phyloP scores from a whole-genome alignment of 345 rosid genomes.

The Hypericum androsaemum region DNA sequence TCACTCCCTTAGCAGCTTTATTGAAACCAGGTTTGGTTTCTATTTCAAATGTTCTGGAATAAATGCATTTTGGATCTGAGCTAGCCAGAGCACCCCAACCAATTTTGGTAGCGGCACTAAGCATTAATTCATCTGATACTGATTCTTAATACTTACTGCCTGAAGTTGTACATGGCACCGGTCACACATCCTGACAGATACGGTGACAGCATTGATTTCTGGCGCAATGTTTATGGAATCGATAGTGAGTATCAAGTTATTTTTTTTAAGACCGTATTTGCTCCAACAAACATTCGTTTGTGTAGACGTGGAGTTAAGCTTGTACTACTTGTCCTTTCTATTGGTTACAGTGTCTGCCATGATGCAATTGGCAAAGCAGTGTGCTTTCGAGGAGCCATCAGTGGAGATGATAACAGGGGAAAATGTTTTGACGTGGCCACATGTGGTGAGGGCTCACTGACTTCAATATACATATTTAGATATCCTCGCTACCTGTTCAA shows the following conservation, averaged over 20 bases:
- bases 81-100: too few relatives aligned
- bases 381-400: conserved; percentile 93
- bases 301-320: conserved; percentile 4
- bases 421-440: conserved; percentile 87
- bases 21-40: too few relatives aligned
- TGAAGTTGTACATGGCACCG: conserved; percentile 94
- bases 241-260: conserved; percentile 60
- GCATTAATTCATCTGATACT: conserved; percentile 2
- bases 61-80: too few relatives aligned
- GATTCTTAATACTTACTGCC: conserved; percentile 17
- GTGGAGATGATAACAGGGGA: conserved; percentile 87
- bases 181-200: conserved; percentile 91
- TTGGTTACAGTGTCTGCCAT: conserved; percentile 85
- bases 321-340: neutral
- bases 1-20: too few relatives aligned
- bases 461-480: conserved; percentile 3
- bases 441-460: conserved; percentile 49
- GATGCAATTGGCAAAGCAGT: conserved; percentile 87
- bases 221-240: conserved; percentile 97
- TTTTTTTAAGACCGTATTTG: neutral
- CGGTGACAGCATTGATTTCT: conserved; percentile 81
- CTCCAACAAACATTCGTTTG: neutral
- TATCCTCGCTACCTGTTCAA: neutral
- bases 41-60: too few relatives aligned
- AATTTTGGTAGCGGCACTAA: too few relatives aligned